Percentiles rank a stretch among this genome's conserved stretches.
phyloP scores from a whole-genome alignment of 768 basidiomycete species.

The Strobilomyces confusus region DNA sequence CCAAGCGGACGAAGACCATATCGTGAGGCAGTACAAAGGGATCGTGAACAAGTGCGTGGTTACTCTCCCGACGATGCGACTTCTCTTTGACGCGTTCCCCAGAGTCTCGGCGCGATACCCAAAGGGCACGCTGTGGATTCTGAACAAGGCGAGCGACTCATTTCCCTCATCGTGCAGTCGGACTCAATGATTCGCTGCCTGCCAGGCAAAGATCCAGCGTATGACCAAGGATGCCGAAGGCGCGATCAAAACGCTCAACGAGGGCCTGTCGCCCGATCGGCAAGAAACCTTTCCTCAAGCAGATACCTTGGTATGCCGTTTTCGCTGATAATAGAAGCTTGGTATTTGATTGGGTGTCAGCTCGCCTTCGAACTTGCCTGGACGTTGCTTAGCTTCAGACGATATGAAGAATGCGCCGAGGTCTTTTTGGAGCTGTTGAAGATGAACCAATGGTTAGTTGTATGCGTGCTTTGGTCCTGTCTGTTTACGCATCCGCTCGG shows the following conservation, averaged over 20 bases:
- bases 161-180: not conserved
- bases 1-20: conserved; percentile 67
- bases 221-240: conserved; percentile 63
- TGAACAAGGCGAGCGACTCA: conserved; percentile 51
- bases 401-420: conserved; percentile 65
- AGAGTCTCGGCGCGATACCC: conserved; percentile 61
- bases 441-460: conserved; percentile 63
- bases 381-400: conserved; percentile 60
- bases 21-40: conserved; percentile 56
- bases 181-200: not conserved
- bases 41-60: conserved; percentile 58
- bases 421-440: conserved; percentile 60
- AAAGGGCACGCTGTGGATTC: conserved; percentile 65
- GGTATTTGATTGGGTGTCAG: conserved; percentile 30
- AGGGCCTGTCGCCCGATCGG: conserved; percentile 52
- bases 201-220: conserved; percentile 69
- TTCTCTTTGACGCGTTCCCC: not conserved
- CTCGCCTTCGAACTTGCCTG: conserved; percentile 77
- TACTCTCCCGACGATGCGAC: not conserved
- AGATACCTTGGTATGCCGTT: conserved; percentile 53
- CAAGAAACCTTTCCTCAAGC: conserved; percentile 61
- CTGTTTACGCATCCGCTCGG: not conserved
- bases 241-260: conserved; percentile 59
- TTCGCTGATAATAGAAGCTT: not conserved
- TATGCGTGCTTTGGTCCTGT: not conserved